phyloP scores from a whole-genome alignment of 108 stramenopile genomes.

The Cyclotella choctawhatcheeana region DNA sequence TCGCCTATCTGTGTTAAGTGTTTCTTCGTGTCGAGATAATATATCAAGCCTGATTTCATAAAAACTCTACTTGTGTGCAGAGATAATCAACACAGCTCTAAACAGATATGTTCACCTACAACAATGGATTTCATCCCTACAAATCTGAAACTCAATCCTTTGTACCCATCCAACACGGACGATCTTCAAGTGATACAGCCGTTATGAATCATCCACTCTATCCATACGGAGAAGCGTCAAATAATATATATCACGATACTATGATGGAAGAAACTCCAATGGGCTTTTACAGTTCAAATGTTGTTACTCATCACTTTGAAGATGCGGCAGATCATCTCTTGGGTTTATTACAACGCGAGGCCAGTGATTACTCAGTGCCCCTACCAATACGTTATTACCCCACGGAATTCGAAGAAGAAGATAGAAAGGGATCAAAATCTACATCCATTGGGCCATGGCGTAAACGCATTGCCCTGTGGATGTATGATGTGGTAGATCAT shows the following conservation, averaged over 20 bases:
- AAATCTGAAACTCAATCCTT: not conserved
- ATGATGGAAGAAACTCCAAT: not conserved
- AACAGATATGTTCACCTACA: not conserved
- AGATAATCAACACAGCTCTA: too few relatives aligned
- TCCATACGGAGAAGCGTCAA: not conserved
- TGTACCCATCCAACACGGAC: not conserved
- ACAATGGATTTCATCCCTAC: constrained; percentile 7
- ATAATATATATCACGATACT: not conserved
- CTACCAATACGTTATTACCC: constrained; percentile 38
- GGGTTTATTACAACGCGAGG: constrained; percentile 40
- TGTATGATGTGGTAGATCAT: constrained; percentile 84
- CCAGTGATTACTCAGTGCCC: constrained; percentile 31
- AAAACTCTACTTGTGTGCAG: too few relatives aligned
- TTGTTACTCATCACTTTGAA: not conserved
- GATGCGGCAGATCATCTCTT: constrained; percentile 34
- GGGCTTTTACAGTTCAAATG: not conserved
- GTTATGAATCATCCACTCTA: not conserved
- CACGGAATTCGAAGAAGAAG: constrained; percentile 37
- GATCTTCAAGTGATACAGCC: not conserved
- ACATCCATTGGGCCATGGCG: constrained; percentile 61
- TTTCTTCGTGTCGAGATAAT: too few relatives aligned
- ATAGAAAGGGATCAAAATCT: constrained; percentile 6
- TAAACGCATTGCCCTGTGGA: constrained; percentile 83
- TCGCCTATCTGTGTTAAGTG: too few relatives aligned
- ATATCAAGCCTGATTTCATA: too few relatives aligned